These are phyloP conservation scores for Tuber melanosporum DNA, from an alignment of 495 filamentous ascomycete species.

Conservation along the genomic window DNA sequence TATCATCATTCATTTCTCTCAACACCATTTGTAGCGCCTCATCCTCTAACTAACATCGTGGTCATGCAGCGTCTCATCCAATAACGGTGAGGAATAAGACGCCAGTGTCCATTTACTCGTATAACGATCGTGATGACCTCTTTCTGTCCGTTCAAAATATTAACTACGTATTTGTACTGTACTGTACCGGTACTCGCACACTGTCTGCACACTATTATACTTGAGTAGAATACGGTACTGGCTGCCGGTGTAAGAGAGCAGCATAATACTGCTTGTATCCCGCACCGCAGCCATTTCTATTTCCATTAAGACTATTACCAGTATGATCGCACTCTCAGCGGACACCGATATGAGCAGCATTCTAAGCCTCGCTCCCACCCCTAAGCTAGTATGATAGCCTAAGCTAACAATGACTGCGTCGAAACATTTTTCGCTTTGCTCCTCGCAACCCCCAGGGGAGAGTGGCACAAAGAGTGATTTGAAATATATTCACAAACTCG, in stretches of 20 bases:
- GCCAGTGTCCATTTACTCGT: background rate
- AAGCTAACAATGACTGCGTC: background rate
- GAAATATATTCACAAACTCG: background rate
- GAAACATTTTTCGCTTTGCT: background rate
- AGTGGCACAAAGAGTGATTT: background rate
- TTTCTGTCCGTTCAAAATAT: background rate
- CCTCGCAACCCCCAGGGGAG: background rate
- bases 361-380: background rate
- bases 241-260: background rate
- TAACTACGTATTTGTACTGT: background rate
- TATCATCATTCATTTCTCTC: background rate
- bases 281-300: background rate
- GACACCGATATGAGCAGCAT: background rate
- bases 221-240: too few relatives aligned
- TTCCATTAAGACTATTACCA: background rate
- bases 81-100: background rate
- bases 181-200: background rate
- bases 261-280: background rate
- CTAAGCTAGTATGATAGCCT: background rate
- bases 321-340: background rate
- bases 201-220: background rate
- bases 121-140: background rate
- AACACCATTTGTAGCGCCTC: background rate
- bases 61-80: background rate
- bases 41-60: background rate